Evolutionary conservation across 139 green algal genomes (phyloP), one percentile per base, ranked within the genome.

Genomic region (Eudorina sp.): DNA sequence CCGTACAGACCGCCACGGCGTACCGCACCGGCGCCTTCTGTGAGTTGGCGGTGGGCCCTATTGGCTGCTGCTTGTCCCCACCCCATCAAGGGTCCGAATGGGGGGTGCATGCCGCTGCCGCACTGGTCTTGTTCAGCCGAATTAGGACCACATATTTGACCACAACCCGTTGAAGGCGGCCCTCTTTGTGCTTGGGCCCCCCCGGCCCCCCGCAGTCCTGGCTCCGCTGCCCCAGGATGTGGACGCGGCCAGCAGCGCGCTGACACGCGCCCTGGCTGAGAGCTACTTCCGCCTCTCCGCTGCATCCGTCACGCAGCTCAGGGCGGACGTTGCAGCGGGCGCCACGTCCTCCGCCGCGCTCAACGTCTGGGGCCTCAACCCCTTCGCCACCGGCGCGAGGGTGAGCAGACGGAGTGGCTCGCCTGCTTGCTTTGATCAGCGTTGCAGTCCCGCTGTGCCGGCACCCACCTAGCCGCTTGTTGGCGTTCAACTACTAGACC

Each of bases 261-360:
- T 87, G 16, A 36, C 46, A 7, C 81, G 81, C 41, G n/a, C 53
- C 81, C 34, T 87, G 9, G 4, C n/a, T 0, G 81, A 87, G 11
- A 18, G 18, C 43, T 87, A 87, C 81, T 87, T 64, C 81, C 27
- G 55, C 27, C 40, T 85, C 31, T 29, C 3, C 73, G 40, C 78
- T 23, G 23, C 25, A 1, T 6, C 38, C 0, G 27, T n/a, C 25
- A 36, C 55, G 4, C 40, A 34, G 23, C 3, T 58, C 38, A 40
- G 38, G 38, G 55, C 41, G 21, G 78, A 38, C 14, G 78, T 27
- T n/a, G 38, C 55, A 6, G 3, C 21, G 55, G 78, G 8, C 9
- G 25, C 73, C 14, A 48, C 45, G 11, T 13, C 40, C 25, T 45
- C 45, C 3, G 1, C 25, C 18, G 77, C 36, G 19, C 78, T 85